Conservation (phyloP, 495 filamentous ascomycete species). For the Aspergillus bertholletiae region DNA sequence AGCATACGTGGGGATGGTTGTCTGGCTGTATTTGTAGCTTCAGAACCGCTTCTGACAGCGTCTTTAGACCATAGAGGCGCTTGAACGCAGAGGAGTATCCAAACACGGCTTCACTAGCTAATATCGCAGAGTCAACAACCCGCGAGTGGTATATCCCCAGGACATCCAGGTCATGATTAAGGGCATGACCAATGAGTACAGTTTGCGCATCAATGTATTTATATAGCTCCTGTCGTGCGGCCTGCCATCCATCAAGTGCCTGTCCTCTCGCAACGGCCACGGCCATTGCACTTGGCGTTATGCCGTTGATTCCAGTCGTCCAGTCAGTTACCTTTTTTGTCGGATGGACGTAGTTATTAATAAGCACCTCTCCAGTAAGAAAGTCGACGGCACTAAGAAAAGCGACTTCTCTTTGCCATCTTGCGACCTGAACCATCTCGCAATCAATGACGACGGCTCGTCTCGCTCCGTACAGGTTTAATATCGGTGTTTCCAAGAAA, state of each 20-base stretch:
- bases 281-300: slow-evolving; percentile 27
- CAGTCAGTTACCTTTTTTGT: slow-evolving; percentile 27
- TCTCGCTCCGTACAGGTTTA: slow-evolving; percentile 1
- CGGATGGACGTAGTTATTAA: slow-evolving; percentile 40
- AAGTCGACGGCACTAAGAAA: slow-evolving; percentile 42
- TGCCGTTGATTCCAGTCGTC: slow-evolving; percentile 34
- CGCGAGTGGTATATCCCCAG: slow-evolving; percentile 39
- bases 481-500: slow-evolving; percentile 2
- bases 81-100: background rate
- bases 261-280: slow-evolving; percentile 25
- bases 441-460: slow-evolving; percentile 30
- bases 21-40: slow-evolving; percentile 28
- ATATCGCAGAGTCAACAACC: slow-evolving; percentile 37
- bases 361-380: slow-evolving; percentile 42
- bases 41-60: slow-evolving; percentile 24
- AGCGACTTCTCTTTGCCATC: slow-evolving; percentile 13
- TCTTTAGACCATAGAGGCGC: slow-evolving; percentile 30
- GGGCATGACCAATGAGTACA: slow-evolving; percentile 43
- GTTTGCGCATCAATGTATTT: slow-evolving; percentile 36
- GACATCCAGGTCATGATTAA: slow-evolving; percentile 40
- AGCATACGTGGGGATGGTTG: slow-evolving; percentile 31
- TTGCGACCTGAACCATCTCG: slow-evolving; percentile 28
- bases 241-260: slow-evolving; percentile 35
- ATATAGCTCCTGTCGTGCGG: slow-evolving; percentile 37
- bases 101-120: slow-evolving; percentile 24